A percentile compares a stretch with the other conserved stretches of the same genome.
These are phyloP conservation scores for Amphirosellinia nigrospora DNA, from an alignment of 495 filamentous ascomycete species.

Conservation along the genomic window DNA sequence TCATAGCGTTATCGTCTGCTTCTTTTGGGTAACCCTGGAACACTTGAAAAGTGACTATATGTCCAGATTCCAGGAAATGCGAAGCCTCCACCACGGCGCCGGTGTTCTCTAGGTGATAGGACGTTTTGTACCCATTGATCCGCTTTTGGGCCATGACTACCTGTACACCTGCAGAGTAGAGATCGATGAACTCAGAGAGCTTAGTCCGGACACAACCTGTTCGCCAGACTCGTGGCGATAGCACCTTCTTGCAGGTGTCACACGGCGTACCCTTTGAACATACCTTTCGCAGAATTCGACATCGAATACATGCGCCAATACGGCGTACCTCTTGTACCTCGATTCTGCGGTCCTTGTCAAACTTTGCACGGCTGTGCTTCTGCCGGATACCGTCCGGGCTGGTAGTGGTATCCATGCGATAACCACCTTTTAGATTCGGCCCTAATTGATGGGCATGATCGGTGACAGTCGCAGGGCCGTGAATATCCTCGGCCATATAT, in stretches of 20 bases:
- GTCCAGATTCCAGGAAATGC: conserved; percentile 66
- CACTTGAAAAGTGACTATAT: conserved; percentile 60
- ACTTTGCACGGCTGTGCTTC: conserved; percentile 64
- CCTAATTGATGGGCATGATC: conserved; percentile 32
- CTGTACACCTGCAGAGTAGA: conserved; percentile 75
- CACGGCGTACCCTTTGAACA: conserved; percentile 85
- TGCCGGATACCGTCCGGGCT: conserved; percentile 41
- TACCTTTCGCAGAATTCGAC: conserved; percentile 84
- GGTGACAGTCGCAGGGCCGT: conserved; percentile 36
- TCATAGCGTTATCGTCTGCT: conserved; percentile 34
- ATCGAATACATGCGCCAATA: conserved; percentile 83
- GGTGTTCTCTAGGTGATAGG: conserved; percentile 61
- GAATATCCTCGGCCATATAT: conserved; percentile 46
- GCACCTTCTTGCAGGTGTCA: conserved; percentile 76
- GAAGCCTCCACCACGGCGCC: conserved; percentile 70
- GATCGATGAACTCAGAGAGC: conserved; percentile 73
- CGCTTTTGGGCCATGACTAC: conserved; percentile 70
- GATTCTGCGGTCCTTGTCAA: conserved; percentile 69
- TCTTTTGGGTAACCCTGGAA: conserved; percentile 56
- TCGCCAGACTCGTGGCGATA: conserved; percentile 81
- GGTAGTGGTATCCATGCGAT: conserved; percentile 47
- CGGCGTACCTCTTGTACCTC: conserved; percentile 84
- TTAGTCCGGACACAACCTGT: conserved; percentile 78
- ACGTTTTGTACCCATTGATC: conserved; percentile 64
- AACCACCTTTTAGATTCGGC: conserved; percentile 44